Percentiles rank a stretch among this genome's conserved stretches.
Conservation (phyloP, 2,329 filamentous ascomycete genomes). For the Curvularia eragrostidis region DNA sequence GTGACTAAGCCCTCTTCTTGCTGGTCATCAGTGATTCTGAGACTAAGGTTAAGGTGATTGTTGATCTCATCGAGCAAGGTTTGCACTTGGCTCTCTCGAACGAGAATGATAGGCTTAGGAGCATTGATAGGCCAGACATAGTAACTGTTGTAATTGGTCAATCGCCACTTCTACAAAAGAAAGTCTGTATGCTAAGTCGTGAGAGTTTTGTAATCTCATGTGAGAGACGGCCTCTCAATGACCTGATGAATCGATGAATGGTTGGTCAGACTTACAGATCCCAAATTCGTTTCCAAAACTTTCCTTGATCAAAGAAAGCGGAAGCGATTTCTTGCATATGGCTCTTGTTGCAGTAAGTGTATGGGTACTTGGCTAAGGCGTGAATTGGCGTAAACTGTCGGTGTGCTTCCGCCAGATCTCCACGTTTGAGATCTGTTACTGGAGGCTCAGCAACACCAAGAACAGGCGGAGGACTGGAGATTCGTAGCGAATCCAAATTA, state of each 20-base stretch:
- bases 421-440: conserved; percentile 27
- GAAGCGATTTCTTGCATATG: conserved; percentile 57
- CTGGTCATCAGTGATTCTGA: conserved; percentile 65
- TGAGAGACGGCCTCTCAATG: not conserved
- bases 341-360: conserved; percentile 62
- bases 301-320: conserved; percentile 63
- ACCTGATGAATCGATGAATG: conserved; percentile 11
- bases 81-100: conserved; percentile 71
- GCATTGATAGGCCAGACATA: conserved; percentile 63
- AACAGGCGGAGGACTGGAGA: conserved; percentile 8
- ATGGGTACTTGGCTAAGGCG: conserved; percentile 64
- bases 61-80: conserved; percentile 71
- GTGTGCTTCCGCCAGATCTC: conserved; percentile 42
- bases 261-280: conserved; percentile 70
- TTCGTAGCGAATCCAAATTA: conserved; percentile 23
- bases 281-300: conserved; percentile 71
- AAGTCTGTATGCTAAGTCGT: not conserved
- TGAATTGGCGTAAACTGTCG: conserved; percentile 53
- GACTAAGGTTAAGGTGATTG: conserved; percentile 55
- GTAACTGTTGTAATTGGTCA: conserved; percentile 60
- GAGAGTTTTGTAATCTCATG: not conserved
- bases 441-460: conserved; percentile 20
- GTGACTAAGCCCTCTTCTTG: conserved; percentile 65
- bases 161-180: not conserved
- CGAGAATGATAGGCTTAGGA: conserved; percentile 67